Base-by-base conservation (phyloP, 2,329 filamentous ascomycete species). In the Xylaria sp. region DNA sequence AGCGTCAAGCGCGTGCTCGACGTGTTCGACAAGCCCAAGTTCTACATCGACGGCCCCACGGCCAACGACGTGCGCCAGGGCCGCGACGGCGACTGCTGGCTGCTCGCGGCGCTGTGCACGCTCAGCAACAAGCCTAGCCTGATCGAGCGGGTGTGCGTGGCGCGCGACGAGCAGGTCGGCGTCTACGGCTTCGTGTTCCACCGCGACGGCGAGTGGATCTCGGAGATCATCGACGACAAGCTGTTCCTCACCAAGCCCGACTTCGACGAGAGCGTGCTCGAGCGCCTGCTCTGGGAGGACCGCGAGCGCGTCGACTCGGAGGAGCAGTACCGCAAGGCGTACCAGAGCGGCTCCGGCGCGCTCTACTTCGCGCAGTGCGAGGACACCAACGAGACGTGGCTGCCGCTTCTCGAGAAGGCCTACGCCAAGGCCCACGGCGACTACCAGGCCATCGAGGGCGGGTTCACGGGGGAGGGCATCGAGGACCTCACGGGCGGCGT, bases 181-280 rank as follows among this genome's bases (percentile, higher is more conserved):
- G 92, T 95, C 0, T 96, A 96, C 73, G 93, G 93, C 0, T 96
- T 96, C 72, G 92, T 96, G 12, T 95, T 96, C 76, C 88, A 92
- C 79, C 87, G 92, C 72, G 93, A 95, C 73, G 92, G 92, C 23
- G 91, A 92, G 78, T 95, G 92, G 85, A 82, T 86, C 71, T 87
- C 84, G 0, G 85, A 86, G 76, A 86, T 88, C 72, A 86, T 88
- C 48, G 86, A 88, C 63, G 86, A 88, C 74, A 86, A 86, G 82
- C 79, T 87, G 16, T 88, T 87, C 71, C 81, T 88, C 21, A 86
- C 82, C 54, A 87, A 86, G 71, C 82, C 85, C 0, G 85, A 88
- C 75, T 92, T 91, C 67, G 88, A 92, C 69, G 88, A 91, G 71
- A 79, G 81, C 48, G 80, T 84, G 72, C 73, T 84, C 77, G 82